Evolutionary conservation across 257 asterid species (phyloP).

Genomic region (Plantago elongata): DNA sequence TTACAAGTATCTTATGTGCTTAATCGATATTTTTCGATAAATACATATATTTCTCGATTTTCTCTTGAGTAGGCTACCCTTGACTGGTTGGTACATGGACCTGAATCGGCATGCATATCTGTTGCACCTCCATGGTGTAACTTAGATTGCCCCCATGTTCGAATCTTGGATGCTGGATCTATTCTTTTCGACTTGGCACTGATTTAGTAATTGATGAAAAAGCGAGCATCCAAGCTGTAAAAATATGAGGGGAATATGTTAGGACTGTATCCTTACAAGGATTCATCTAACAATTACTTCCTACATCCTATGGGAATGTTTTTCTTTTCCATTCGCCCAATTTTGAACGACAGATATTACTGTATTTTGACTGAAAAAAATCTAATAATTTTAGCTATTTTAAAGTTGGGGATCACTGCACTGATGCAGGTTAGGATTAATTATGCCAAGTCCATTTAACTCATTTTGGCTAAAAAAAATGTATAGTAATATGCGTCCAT

Average conservation of each 20-base stretch:
- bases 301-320: too few relatives aligned
- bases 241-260: background rate
- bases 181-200: conserved; percentile 3
- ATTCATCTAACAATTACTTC: too few relatives aligned
- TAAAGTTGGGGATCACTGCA: too few relatives aligned
- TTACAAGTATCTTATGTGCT: conserved; percentile 12
- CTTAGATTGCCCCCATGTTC: background rate
- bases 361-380: too few relatives aligned
- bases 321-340: too few relatives aligned
- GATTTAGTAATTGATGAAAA: background rate
- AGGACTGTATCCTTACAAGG: too few relatives aligned
- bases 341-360: too few relatives aligned
- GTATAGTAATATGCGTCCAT: background rate
- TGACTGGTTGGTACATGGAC: background rate
- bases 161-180: background rate
- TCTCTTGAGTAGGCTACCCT: background rate
- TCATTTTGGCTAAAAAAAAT: too few relatives aligned
- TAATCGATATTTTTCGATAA: conserved; percentile 5
- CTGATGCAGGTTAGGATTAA: too few relatives aligned
- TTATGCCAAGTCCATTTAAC: too few relatives aligned
- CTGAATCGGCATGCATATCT: too few relatives aligned
- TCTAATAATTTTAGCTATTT: too few relatives aligned
- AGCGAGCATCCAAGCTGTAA: conserved; percentile 2
- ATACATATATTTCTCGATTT: conserved; percentile 7
- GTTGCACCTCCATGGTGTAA: background rate